phyloP scores from a whole-genome alignment of 1,284 basidiomycete genomes.

The Sporisorium graminicola region DNA sequence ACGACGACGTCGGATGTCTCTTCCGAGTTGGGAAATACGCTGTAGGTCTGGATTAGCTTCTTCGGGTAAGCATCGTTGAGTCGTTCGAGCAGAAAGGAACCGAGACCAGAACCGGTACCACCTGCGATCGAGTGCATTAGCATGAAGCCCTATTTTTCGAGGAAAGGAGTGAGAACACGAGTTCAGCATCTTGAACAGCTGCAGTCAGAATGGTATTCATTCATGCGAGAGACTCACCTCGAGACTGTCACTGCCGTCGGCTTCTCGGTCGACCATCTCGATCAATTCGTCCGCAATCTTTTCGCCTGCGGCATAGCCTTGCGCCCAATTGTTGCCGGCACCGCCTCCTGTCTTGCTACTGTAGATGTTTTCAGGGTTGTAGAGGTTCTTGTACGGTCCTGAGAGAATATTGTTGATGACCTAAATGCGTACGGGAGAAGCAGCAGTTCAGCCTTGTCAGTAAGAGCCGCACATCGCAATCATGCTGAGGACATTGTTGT shows the following conservation, averaged over 20 bases:
- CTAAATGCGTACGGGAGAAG: constrained; percentile 71
- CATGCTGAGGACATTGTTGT: not conserved
- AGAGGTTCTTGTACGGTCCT: constrained; percentile 91
- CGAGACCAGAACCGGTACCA: constrained; percentile 96
- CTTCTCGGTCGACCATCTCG: constrained; percentile 99
- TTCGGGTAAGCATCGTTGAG: constrained; percentile 98
- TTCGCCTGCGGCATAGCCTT: constrained; percentile 86
- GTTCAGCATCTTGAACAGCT: not conserved
- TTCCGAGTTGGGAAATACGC: constrained; percentile 88
- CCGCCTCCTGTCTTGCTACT: constrained; percentile 95
- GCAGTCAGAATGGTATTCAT: no score
- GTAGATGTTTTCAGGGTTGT: constrained; percentile 99
- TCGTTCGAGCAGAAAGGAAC: constrained; percentile 94
- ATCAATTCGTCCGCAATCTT: constrained; percentile 95
- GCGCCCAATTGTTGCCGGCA: constrained; percentile 99
- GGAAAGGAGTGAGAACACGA: not conserved
- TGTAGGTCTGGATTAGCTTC: constrained; percentile 99
- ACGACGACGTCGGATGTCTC: constrained; percentile 74
- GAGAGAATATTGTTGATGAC: constrained; percentile 95
- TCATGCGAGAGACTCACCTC: constrained; percentile 76
- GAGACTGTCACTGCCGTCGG: constrained; percentile 95
- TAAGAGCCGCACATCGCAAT: not conserved
- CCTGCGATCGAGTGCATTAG: constrained; percentile 98
- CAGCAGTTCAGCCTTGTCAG: not conserved
- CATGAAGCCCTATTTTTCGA: constrained; percentile 91